A percentile compares a stretch with the other conserved stretches of the same genome.
These are phyloP conservation scores for Pseudopithomyces chartarum DNA, from an alignment of 2,329 filamentous ascomycete genomes.

Conservation along the genomic window DNA sequence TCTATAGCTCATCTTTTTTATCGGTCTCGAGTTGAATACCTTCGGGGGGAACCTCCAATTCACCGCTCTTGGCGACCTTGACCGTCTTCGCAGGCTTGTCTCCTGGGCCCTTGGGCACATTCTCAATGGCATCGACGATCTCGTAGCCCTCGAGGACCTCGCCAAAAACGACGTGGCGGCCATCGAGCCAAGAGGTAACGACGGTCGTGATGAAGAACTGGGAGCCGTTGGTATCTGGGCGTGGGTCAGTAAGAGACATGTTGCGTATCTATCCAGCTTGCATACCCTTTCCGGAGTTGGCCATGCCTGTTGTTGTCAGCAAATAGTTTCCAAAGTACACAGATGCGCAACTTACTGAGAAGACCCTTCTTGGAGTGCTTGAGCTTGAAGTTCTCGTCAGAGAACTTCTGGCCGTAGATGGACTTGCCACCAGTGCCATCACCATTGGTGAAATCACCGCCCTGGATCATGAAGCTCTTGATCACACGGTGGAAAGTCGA, in stretches of 20 bases:
- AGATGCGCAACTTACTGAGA: slow-evolving; percentile 60
- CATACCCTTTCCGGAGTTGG: slow-evolving; percentile 69
- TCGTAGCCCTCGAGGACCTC: slow-evolving; percentile 88
- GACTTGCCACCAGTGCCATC: slow-evolving; percentile 86
- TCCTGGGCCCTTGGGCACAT: slow-evolving; percentile 65
- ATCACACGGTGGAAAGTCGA: slow-evolving; percentile 89
- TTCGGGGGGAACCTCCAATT: slow-evolving; percentile 83
- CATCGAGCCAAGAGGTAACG: slow-evolving; percentile 81
- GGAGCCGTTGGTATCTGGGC: slow-evolving; percentile 77
- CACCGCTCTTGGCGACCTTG: slow-evolving; percentile 83
- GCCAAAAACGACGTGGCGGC: slow-evolving; percentile 84
- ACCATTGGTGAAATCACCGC: slow-evolving; percentile 82
- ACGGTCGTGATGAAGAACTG: slow-evolving; percentile 92
- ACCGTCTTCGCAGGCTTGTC: slow-evolving; percentile 73
- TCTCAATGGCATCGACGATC: slow-evolving; percentile 78
- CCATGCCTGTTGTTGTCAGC: slow-evolving; percentile 64
- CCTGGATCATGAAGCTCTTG: slow-evolving; percentile 91
- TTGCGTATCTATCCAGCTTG: not conserved
- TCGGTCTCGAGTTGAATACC: slow-evolving; percentile 70
- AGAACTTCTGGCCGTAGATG: slow-evolving; percentile 84
- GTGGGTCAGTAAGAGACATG: not conserved
- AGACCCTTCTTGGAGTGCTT: slow-evolving; percentile 86
- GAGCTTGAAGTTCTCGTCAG: slow-evolving; percentile 94
- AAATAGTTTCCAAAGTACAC: not conserved
- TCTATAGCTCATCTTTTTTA: slow-evolving; percentile 71